Percentiles rank a stretch among this genome's conserved stretches.
Evolutionary conservation across 441 rosid genomes (phyloP).

Genomic region (Macaranga tanarius): DNA sequence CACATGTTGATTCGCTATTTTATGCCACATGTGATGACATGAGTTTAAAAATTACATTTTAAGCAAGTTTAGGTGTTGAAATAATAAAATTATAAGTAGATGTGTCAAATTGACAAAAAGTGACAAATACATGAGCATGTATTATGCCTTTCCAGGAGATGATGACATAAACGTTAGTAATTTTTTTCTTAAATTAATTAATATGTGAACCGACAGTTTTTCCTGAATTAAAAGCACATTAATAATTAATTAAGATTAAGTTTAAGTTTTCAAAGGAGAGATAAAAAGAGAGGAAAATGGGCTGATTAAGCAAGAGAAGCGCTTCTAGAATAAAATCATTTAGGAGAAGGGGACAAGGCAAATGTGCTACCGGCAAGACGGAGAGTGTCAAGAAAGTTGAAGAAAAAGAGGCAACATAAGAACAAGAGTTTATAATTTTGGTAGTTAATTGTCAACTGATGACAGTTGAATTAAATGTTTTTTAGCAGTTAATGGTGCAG

Average conservation of each 20-base stretch:
- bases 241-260: not conserved
- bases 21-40: too few species aligned
- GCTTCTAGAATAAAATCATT: constrained; percentile 15
- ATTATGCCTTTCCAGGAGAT: not conserved
- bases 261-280: constrained; percentile 4
- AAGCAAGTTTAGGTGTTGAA: too few species aligned
- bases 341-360: constrained; percentile 5
- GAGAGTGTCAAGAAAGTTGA: constrained; percentile 11
- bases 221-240: not conserved
- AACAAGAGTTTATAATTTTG: constrained; percentile 8
- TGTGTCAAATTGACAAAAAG: too few species aligned
- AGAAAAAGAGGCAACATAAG: not conserved
- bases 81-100: too few species aligned
- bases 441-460: constrained; percentile 28
- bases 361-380: not conserved
- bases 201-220: constrained; percentile 26
- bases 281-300: not conserved
- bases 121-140: too few species aligned
- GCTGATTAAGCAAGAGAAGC: not conserved
- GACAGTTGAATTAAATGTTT: too few species aligned
- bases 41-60: too few species aligned
- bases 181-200: not conserved
- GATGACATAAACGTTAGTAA: not conserved
- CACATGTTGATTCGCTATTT: too few species aligned
- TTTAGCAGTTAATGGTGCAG: too few species aligned